phyloP scores from a whole-genome alignment of 805 yeast genomes.

The Candida sphagnicola region DNA sequence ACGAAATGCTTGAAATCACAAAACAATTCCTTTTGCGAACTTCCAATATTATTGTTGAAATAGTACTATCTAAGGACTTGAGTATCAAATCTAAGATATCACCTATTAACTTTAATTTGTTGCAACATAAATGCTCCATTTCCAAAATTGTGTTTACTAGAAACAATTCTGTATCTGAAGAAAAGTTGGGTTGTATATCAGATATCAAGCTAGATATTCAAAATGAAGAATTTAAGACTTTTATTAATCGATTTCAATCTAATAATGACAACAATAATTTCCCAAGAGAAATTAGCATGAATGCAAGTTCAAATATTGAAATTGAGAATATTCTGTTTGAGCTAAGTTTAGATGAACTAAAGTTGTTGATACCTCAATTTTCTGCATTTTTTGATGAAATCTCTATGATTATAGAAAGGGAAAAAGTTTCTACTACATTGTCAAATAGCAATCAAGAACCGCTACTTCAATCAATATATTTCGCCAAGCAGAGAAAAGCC shows the following conservation, averaged over 20 bases:
- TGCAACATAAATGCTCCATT: conserved; percentile 25
- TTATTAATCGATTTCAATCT: conserved; percentile 11
- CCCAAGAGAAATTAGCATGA: conserved; percentile 16
- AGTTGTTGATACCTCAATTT: conserved; percentile 8
- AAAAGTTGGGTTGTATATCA: conserved; percentile 16
- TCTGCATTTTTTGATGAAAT: conserved; percentile 7
- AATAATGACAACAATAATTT: conserved; percentile 9
- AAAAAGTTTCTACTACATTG: not conserved
- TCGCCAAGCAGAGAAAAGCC: conserved; percentile 11
- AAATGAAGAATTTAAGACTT: conserved; percentile 20
- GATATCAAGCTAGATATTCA: conserved; percentile 23
- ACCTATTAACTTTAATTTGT: conserved; percentile 44
- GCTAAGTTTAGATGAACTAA: conserved; percentile 9
- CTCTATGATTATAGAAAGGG: not conserved
- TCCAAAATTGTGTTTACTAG: conserved; percentile 25
- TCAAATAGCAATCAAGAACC: not conserved
- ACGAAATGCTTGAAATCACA: not conserved
- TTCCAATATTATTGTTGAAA: conserved; percentile 26
- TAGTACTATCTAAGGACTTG: conserved; percentile 14
- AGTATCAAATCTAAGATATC: conserved; percentile 25
- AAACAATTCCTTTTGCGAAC: conserved; percentile 37
- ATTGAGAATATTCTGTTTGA: conserved; percentile 12
- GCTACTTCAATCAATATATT: not conserved
- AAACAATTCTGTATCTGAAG: conserved; percentile 6
- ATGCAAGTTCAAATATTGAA: conserved; percentile 12